Base-by-base conservation (phyloP, 23 red algal species). In the Gracilariopsis chorda region DNA sequence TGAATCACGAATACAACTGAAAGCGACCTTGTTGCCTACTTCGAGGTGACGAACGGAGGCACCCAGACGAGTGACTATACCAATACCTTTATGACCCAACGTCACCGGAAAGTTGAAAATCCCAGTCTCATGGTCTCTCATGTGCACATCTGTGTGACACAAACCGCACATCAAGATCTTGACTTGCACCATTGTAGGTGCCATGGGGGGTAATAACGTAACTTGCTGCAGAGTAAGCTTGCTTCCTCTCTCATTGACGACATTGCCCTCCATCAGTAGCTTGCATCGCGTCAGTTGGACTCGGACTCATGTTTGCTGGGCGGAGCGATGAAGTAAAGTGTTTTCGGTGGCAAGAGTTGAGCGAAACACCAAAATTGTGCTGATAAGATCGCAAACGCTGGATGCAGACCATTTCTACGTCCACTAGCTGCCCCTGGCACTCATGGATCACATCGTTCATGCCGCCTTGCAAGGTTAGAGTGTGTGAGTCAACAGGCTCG, bases 1-100 rank as follows among this genome's bases (percentile, higher is more conserved):
- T 10, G 75, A 82, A 43, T 91, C 73, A 27, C 88, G 88, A 58
- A 91, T 91, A 73, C 88, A 91, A 21, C 52, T 73, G 75, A 91
- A 17, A 14, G 75, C 87, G 13, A 91, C 68, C 19, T 40, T 73
- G 59, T 80, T 75, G 35, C 75, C 88, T 17, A 74, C 62, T 9
- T 35, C 19, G 35, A 74, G 51, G 59, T 51, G 48, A 2, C 75
- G 37, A 30, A 91, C 88, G 11, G 73, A 28, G 17, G 75, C 32
- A 25, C 88, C 88, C n/a, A 91, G 17, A 46, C 49, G 56, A 27
- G 88, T 91, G 41, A 91, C 88, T 34, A 20, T 19, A 20, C 43
- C 88, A 46, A 91, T 56, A 34, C 75, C 88, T 29, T 91, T 75
- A 23, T 91, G 88, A 29, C 88, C 88, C 27, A 74, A 33, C 14